A percentile compares a stretch with the other conserved stretches of the same genome.
phyloP scores from a whole-genome alignment of 345 rosid genomes.

The Rhodamnia rubescens region DNA sequence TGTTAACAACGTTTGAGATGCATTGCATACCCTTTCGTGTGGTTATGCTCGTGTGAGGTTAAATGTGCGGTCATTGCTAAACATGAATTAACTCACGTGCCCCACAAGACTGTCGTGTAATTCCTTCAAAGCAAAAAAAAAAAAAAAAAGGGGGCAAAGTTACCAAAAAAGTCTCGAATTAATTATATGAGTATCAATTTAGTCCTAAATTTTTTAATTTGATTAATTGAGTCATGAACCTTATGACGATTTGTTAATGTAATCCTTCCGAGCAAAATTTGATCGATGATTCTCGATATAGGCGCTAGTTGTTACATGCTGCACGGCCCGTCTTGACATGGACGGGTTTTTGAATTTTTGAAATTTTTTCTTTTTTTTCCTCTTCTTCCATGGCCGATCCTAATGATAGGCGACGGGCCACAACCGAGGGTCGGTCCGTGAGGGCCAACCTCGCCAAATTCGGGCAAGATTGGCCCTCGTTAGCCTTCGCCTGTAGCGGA shows the following conservation, averaged over 20 bases:
- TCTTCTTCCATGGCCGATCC: too few species aligned
- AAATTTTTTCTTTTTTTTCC: too few species aligned
- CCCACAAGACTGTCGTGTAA: background rate
- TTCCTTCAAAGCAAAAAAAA: background rate
- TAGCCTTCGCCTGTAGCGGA: accelerated
- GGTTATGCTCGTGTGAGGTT: background rate
- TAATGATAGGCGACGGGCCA: too few species aligned
- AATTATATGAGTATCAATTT: accelerated
- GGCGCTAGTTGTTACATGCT: accelerated
- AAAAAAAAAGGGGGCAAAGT: background rate
- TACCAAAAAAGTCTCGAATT: background rate
- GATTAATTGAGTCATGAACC: accelerated
- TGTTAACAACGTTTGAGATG: background rate
- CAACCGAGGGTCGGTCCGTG: too few species aligned
- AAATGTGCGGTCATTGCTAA: background rate
- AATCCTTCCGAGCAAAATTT: background rate
- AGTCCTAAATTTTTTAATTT: accelerated
- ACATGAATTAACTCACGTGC: background rate
- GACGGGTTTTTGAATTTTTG: too few species aligned
- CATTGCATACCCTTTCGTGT: background rate
- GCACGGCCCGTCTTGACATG: too few species aligned
- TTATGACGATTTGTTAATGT: accelerated
- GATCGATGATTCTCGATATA: accelerated
- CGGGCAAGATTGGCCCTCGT: accelerated
- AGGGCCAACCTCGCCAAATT: accelerated